phyloP scores from a whole-genome alignment of 2,329 filamentous ascomycete species.

The Fusarium clavum region DNA sequence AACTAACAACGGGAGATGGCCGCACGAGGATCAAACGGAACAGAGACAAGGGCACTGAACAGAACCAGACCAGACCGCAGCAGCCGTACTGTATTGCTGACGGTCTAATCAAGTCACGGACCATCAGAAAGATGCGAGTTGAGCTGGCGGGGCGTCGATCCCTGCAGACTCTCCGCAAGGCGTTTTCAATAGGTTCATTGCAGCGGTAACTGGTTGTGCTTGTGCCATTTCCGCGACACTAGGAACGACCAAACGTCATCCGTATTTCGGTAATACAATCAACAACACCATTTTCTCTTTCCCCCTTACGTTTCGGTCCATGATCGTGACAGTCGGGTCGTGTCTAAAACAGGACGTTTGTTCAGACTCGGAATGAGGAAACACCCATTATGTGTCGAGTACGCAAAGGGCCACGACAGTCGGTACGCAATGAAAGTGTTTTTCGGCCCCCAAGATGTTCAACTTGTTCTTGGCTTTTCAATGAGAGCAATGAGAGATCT shows the following conservation, averaged over 20 bases:
- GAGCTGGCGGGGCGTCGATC: conserved; percentile 34
- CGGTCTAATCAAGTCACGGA: conserved; percentile 32
- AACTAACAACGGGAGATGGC: conserved; percentile 14
- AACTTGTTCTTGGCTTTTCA: conserved; percentile 14
- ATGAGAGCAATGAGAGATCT: conserved; percentile 30
- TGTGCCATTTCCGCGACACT: conserved; percentile 35
- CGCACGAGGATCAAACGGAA: conserved; percentile 31
- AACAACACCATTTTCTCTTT: conserved; percentile 30
- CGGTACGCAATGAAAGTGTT: conserved; percentile 36
- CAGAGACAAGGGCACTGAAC: conserved; percentile 5
- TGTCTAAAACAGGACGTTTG: conserved; percentile 10
- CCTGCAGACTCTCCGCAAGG: conserved; percentile 46
- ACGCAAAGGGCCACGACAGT: conserved; percentile 39
- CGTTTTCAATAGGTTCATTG: conserved; percentile 50
- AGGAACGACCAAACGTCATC: conserved; percentile 37
- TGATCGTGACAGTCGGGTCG: conserved; percentile 14
- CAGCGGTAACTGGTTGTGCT: conserved; percentile 31
- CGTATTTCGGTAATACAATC: conserved; percentile 4
- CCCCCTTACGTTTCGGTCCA: conserved; percentile 22
- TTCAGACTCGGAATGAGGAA: conserved; percentile 13
- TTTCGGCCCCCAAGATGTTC: conserved; percentile 20
- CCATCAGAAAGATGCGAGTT: conserved; percentile 20
- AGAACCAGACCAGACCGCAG: conserved; percentile 1
- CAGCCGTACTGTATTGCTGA: conserved; percentile 20
- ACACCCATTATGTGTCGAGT: conserved; percentile 12